Base-by-base conservation (phyloP, 2,329 filamentous ascomycete genomes). In the Emericellopsis cladophorae region DNA sequence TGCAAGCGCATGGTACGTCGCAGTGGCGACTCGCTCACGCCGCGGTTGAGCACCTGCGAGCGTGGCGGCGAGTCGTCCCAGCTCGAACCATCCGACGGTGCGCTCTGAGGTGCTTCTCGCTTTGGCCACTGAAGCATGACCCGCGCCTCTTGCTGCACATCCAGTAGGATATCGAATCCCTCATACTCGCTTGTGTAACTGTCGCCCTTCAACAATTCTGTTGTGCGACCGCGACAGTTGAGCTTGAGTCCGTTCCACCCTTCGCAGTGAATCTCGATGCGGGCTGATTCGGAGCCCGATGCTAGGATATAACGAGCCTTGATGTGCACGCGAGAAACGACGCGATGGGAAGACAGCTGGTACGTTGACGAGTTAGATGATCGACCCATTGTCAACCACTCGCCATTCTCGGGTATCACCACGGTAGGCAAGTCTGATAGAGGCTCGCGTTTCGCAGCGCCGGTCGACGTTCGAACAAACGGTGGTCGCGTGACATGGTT, bases 171-270 rank as follows among this genome's bases (percentile, higher is more conserved):
- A 53, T 94, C 88, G 15, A 80, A 80, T 49, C 81, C 78, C 55
- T 89, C 85, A 24, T 88, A 89, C 62, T 94, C 86, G 43, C 88
- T 94, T 37, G 81, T 83, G 61, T 95, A 96, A 39, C 78, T 84
- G 57, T 95, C 88, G 15, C 84, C 87, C 65, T 95, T 95, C 48
- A 70, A 72, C 53, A 98, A 64, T 49, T 95, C 86, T 69, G 85
- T 90, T 4, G 86, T 83, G 49, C 81, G 79, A 42, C 87, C 87
- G 61, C 90, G 83, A 66, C 87, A 95, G 64, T 95, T 88, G 50
- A 98, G 65, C 66, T 87, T 94, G 49, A 92, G 71, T 14, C 92
- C 92, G 59, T 98, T 98, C 90, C 90, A 96, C 18, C 92, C 92
- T 54, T 84, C 76, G 68, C 92, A 98, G 53, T 86, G 73, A 51